Evolutionary conservation across 169 alveolate genomes (phyloP), one percentile per base, ranked within the genome.

Genomic region (Plasmodium vivax): DNA sequence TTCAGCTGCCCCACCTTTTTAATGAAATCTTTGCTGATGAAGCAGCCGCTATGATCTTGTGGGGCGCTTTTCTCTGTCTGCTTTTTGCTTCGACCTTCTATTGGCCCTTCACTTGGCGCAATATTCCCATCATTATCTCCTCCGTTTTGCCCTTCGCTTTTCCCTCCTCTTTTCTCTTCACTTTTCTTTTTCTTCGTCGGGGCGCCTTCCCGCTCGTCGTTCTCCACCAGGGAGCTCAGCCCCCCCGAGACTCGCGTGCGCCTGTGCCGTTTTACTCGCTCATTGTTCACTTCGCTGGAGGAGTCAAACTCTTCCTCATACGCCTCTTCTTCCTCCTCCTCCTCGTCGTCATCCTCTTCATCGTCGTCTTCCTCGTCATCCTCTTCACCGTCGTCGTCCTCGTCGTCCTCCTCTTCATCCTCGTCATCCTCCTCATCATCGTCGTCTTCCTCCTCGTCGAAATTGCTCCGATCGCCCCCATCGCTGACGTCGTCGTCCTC

Each of bases 1-100:
- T 88, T 79, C 27, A 74, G 30, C 36, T 79, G 68, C 16, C 94
- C 94, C n/a, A 88, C 73, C 27, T 56, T 88, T 79, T 88, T 88
- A 16, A 88, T 88, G 73, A 79, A 88, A 7, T 62, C 88, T 34
- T 79, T 79, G 73, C 88, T 88, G 32, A 88, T 41, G 51, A 88
- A 81, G 73, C 56, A 47, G 10, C 16, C 43, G 58, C 38, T 73
- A 4, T 10, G 10, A 27, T 54, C 79, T 51, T 14, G 47, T 85
- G 41, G 47, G 16, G 34, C 23, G 6, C 12, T 45, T 16, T 9
- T 45, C 38, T 75, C 34, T 75, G 56, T 75, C n/a, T 41, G n/a
- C 3, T 75, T 41, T 36, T 75, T 75, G 45, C 36, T 41, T 75
- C 19, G 58, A 2, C 36, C 83, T 75, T 75, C 56, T 16, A 10